Evolutionary conservation across 140 eudicot species (phyloP).

Genomic region (Stevia rebaudiana): DNA sequence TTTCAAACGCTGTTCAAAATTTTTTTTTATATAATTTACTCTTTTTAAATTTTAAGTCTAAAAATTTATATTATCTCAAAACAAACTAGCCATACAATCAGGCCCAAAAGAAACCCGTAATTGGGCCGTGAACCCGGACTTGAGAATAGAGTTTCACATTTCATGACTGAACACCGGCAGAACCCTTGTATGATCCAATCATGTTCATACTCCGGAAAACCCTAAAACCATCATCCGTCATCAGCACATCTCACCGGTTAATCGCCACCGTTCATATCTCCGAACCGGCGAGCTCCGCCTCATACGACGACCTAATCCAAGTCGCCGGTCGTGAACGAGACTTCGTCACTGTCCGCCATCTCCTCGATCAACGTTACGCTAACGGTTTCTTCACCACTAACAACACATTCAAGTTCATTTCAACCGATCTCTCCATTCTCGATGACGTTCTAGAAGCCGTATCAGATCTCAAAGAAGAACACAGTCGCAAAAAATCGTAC

Average conservation of each 20-base stretch:
- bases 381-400: slow-evolving; percentile 48
- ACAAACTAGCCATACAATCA: no score
- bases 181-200: neutral
- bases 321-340: slow-evolving; percentile 47
- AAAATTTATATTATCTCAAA: no score
- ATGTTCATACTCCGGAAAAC: slow-evolving; percentile 43
- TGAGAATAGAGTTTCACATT: neutral
- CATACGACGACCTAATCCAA: slow-evolving; percentile 52
- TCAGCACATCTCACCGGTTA: slow-evolving; percentile 16
- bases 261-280: slow-evolving; percentile 21
- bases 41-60: no score
- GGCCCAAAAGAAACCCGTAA: neutral
- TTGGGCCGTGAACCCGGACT: neutral
- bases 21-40: no score
- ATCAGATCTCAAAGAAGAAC: slow-evolving; percentile 28
- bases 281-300: slow-evolving; percentile 31
- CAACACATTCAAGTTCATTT: slow-evolving; percentile 66
- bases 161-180: neutral
- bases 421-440: slow-evolving; percentile 38
- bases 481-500: slow-evolving; percentile 38
- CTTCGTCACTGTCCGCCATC: slow-evolving; percentile 40
- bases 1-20: no score
- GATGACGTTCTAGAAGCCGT: slow-evolving; percentile 33
- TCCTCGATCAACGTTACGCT: slow-evolving; percentile 41
- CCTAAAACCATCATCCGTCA: slow-evolving; percentile 28